Conservation (phyloP, 352 stramenopile genomes). For the Globisporangium spiculum region DNA sequence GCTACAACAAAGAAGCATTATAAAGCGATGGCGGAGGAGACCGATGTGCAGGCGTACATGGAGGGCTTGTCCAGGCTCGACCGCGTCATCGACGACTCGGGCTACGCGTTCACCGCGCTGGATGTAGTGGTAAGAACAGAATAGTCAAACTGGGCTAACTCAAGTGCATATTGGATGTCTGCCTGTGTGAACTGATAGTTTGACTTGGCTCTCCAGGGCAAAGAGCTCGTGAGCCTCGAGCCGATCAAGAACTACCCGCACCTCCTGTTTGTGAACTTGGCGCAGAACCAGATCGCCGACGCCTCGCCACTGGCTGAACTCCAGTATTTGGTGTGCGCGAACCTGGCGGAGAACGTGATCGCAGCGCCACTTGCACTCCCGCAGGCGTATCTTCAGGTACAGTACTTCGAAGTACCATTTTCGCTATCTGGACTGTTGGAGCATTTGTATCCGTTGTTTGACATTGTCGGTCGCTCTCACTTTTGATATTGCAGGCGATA, state of each 20-base stretch:
- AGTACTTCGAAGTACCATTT: neutral
- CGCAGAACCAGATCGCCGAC: slow-evolving; percentile 66
- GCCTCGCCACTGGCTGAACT: slow-evolving; percentile 44
- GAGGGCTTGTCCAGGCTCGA: slow-evolving; percentile 74
- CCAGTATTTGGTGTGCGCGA: slow-evolving; percentile 52
- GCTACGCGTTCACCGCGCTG: slow-evolving; percentile 72
- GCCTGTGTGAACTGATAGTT: neutral
- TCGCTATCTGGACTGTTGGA: neutral
- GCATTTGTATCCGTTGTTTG: neutral
- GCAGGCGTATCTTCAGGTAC: slow-evolving; percentile 62
- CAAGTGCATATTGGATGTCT: neutral
- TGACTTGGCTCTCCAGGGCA: slow-evolving; percentile 29
- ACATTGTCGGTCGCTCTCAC: neutral
- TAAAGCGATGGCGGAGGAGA: slow-evolving; percentile 24
- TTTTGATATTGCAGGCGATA: slow-evolving; percentile 29
- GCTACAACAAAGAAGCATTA: neutral
- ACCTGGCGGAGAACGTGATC: slow-evolving; percentile 62
- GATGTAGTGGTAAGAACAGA: slow-evolving; percentile 45
- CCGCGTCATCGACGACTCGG: slow-evolving; percentile 67
- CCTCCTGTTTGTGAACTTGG: slow-evolving; percentile 68
- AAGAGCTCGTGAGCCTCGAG: slow-evolving; percentile 49
- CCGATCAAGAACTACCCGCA: slow-evolving; percentile 60
- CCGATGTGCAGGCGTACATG: slow-evolving; percentile 44
- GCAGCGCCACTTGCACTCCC: slow-evolving; percentile 29
- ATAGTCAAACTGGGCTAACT: neutral